A percentile compares a stretch with the other conserved stretches of the same genome.
phyloP scores from a whole-genome alignment of 176 grass and related monocot species.

The Echinochloa phyllopogon region DNA sequence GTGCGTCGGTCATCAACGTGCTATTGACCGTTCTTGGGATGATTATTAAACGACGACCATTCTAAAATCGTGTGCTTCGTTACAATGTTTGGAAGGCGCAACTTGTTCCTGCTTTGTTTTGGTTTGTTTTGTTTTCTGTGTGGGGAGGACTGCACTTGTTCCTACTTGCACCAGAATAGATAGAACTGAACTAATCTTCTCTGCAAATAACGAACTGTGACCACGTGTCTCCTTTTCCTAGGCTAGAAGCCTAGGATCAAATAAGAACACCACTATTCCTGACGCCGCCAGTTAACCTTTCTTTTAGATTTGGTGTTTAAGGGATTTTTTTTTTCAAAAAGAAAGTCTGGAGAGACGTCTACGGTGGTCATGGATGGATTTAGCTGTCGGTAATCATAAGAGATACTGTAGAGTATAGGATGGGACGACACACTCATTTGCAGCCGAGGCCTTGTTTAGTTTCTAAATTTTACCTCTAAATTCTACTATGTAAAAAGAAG shows the following conservation, averaged over 20 bases:
- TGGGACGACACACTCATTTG: too few species aligned
- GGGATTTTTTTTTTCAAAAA: background rate
- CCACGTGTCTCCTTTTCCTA: background rate
- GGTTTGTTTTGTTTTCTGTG: background rate
- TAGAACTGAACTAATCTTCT: background rate
- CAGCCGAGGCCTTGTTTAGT: too few species aligned
- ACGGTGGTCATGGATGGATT: too few species aligned
- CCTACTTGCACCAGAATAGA: background rate
- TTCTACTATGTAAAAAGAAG: too few species aligned
- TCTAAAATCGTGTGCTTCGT: constrained; percentile 19
- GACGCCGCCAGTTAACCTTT: background rate
- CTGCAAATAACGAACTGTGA: background rate
- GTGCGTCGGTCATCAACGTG: constrained; percentile 38
- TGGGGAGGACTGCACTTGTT: background rate
- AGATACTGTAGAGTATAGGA: too few species aligned
- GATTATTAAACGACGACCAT: constrained; percentile 41
- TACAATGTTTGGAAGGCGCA: constrained; percentile 17
- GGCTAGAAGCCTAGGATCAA: background rate
- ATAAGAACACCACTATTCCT: too few species aligned
- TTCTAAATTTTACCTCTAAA: too few species aligned
- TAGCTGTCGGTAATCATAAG: too few species aligned
- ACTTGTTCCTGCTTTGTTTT: background rate
- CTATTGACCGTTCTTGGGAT: constrained; percentile 32
- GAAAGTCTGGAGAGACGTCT: too few species aligned
- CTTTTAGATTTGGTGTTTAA: background rate